These are phyloP conservation scores for Vanderwaltozyma verrucispora DNA, from an alignment of 805 yeast genomes.

Conservation along the genomic window DNA sequence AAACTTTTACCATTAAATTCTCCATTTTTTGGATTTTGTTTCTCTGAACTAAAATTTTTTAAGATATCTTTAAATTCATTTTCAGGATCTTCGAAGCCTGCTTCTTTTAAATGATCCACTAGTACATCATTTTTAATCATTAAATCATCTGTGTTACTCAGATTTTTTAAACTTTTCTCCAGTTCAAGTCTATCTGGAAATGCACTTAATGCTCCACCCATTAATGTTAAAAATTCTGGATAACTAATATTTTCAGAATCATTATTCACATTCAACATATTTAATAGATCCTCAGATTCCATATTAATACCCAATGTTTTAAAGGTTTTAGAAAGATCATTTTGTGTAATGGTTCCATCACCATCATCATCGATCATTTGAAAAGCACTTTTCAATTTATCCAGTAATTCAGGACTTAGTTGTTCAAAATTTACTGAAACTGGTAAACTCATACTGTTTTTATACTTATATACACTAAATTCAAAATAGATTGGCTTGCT, in stretches of 20 bases:
- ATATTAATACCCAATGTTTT: conserved; percentile 41
- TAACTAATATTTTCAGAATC: conserved; percentile 37
- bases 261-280: conserved; percentile 37
- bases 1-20: conserved; percentile 55
- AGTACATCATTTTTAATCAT: conserved; percentile 41
- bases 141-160: conserved; percentile 24
- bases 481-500: too few species aligned
- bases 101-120: conserved; percentile 38
- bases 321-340: conserved; percentile 47
- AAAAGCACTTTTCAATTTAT: conserved; percentile 63
- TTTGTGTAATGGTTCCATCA: conserved; percentile 50
- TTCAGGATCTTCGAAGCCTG: conserved; percentile 29
- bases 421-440: conserved; percentile 5
- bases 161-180: conserved; percentile 42
- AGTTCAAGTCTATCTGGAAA: conserved; percentile 46
- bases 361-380: conserved; percentile 73
- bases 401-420: conserved; percentile 52
- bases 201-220: conserved; percentile 45
- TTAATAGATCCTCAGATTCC: conserved; percentile 32
- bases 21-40: conserved; percentile 46
- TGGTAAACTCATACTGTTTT: neutral
- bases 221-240: conserved; percentile 51
- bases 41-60: conserved; percentile 43
- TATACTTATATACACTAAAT: neutral
- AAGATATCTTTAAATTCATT: conserved; percentile 42